Conservation (phyloP, 306 rosid genomes). For the Purshia tridentata region DNA sequence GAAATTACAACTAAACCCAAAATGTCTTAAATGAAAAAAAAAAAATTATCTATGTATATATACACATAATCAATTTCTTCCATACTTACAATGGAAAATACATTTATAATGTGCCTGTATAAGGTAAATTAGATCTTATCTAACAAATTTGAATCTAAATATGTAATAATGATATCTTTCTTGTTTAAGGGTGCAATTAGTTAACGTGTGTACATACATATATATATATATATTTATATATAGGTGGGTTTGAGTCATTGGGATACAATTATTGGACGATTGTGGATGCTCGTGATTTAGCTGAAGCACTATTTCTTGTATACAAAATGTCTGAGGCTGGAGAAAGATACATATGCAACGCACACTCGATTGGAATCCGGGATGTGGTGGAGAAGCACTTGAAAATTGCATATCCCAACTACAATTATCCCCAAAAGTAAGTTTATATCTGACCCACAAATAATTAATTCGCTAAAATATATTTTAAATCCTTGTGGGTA, state of each 20-base stretch:
- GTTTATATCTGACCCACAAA: neutral
- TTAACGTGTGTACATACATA: neutral
- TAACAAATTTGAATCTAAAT: no score
- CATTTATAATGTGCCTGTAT: no score
- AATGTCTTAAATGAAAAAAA: no score
- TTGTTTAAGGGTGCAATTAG: no score
- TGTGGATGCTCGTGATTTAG: slow-evolving; percentile 54
- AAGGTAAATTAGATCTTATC: no score
- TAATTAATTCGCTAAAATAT: neutral
- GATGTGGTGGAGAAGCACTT: slow-evolving; percentile 41
- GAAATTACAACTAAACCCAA: no score
- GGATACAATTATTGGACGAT: slow-evolving; percentile 29
- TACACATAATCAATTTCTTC: no score
- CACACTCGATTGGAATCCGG: slow-evolving; percentile 18
- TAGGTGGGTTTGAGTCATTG: slow-evolving; percentile 28
- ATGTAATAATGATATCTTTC: no score
- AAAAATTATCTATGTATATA: no score
- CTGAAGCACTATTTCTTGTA: slow-evolving; percentile 40
- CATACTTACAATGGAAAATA: no score
- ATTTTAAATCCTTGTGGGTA: no score
- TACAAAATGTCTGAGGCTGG: slow-evolving; percentile 49
- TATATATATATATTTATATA: no score
- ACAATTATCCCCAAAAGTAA: slow-evolving; percentile 49
- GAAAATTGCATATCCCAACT: slow-evolving; percentile 39
- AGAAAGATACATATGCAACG: slow-evolving; percentile 49